Evolutionary conservation across 2,329 filamentous ascomycete genomes (phyloP), one percentile per base, ranked within the genome.

Genomic region (Scortechinia acanthostroma): DNA sequence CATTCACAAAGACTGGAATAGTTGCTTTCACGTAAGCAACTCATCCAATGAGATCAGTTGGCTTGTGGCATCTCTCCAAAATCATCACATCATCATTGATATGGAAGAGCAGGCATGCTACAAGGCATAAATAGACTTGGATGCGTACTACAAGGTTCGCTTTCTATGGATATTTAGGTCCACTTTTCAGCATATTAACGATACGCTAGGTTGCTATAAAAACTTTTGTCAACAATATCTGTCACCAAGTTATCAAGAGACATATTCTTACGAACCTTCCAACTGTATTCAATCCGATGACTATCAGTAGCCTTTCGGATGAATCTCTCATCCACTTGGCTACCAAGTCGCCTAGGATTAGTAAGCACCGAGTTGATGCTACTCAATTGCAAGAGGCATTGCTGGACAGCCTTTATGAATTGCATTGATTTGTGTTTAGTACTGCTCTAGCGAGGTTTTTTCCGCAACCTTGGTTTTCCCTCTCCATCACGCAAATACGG

Each of bases 211-310:
- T 58, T 14, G 46, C 48, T 3, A 40, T 53, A n/a, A 56, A 57
- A 33, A 53, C 48, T 1, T 58, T 58, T 21, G 47, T 58, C 5
- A 53, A 56, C 42, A 58, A 58, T 44, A 47, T 58, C 3, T 58
- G 53, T 10, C 49, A 47, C 2, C 55, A 58, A 22, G 51, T 54
- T 1, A 47, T 58, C 19, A 54, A 59, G 28, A 50, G 56, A 10
- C 54, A 56, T 30, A 50, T 57, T 4, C 17, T 55, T 2, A 42
- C 30, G 0, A 45, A 48, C 3, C 45, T 56, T 1, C 42, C 51
- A 3, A 37, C 46, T 1, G 48, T 58, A 5, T 52, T 58, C 43
- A 47, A 42, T 1, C 53, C 52, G 2, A 42, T 52, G 14, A 44
- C 22, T 5, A 45, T 55, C 20, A 47, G 30, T 19, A 16, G 15